Base-by-base conservation (phyloP, 208 protist species). In the Leishmania tropica region DNA sequence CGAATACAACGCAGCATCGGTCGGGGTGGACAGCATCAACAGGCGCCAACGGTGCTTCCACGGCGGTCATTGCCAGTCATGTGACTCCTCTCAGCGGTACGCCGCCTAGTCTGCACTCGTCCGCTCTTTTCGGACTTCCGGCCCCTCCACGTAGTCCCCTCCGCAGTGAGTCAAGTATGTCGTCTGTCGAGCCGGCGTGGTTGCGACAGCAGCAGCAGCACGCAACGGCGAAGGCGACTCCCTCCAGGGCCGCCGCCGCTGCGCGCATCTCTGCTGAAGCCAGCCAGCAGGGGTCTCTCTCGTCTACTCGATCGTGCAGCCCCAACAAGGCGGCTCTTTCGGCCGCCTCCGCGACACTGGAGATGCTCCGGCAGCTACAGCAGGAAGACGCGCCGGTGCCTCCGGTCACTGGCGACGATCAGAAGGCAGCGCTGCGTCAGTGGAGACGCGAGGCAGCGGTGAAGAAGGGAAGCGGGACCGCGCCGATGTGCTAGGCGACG, bases 381-480 rank as follows among this genome's bases (percentile, higher is more conserved):
- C 67, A 77, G 19, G 81, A 79, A 31, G 78, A 78, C 64, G 37
- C 70, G 31, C 56, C 80, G 37, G 75, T 81, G 45, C 56, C 77
- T 17, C 72, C 72, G 31, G 11, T 37, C 60, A 37, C 48, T n/a
- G 53, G 8, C 13, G 78, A 82, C 13, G 78, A 80, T 17, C 54
- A 83, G 42, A 79, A 56, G 78, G 67, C 80, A 74, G 86, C 81
- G 74, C 78, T 89, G 74, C 83, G 86, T 0, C 79, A 85, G 74
- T 89, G 86, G 86, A 54, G 86, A 0, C 75, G 82, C 48, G 83
- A 89, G 62, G 86, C 86, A 19, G 83, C 82, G 11, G 70, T 75
- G 37, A 10, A 74, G 58, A 78, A 76, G 37, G n/a, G 75, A 53
- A 60, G 42, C 15, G 75, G 80, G 42, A 47, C 75, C 17, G 48